These are phyloP conservation scores for Cucumis cinereus DNA, from an alignment of 306 rosid genomes.

Conservation along the genomic window DNA sequence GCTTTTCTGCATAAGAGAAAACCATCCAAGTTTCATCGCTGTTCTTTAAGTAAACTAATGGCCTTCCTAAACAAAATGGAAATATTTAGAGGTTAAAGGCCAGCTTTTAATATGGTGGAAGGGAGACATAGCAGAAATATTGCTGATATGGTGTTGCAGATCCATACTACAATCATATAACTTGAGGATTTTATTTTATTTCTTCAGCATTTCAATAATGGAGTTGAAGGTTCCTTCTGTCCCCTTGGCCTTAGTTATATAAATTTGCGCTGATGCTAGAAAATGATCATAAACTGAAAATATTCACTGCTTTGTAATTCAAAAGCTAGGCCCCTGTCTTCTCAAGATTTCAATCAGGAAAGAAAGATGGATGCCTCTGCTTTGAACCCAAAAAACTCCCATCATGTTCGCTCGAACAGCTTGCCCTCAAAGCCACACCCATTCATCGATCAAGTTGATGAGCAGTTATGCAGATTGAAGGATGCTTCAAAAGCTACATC, in stretches of 20 bases:
- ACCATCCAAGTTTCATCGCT: neutral
- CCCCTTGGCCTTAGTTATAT: neutral
- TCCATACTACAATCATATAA: conserved; percentile 3
- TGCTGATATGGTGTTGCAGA: conserved; percentile 6
- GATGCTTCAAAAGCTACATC: conserved; percentile 3
- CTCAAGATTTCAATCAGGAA: neutral
- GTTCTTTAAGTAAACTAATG: neutral
- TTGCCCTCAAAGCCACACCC: conserved; percentile 26
- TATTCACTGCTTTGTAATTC: neutral
- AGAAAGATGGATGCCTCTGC: conserved; percentile 12
- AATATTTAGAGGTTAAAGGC: neutral
- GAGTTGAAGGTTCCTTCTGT: conserved; percentile 2
- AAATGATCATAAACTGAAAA: neutral
- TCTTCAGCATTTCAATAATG: neutral
- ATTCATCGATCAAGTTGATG: conserved; percentile 4
- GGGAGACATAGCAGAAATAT: conserved; percentile 19
- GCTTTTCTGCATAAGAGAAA: neutral
- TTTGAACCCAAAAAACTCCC: neutral
- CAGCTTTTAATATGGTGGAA: conserved; percentile 3
- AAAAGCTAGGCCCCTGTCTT: neutral
- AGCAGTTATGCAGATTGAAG: conserved; percentile 10
- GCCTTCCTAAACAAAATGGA: neutral
- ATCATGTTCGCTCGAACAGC: conserved; percentile 20
- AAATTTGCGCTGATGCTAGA: neutral
- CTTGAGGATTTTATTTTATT: neutral